These are phyloP conservation scores for Sicyos baderoa DNA, from an alignment of 306 rosid species.

Conservation along the genomic window DNA sequence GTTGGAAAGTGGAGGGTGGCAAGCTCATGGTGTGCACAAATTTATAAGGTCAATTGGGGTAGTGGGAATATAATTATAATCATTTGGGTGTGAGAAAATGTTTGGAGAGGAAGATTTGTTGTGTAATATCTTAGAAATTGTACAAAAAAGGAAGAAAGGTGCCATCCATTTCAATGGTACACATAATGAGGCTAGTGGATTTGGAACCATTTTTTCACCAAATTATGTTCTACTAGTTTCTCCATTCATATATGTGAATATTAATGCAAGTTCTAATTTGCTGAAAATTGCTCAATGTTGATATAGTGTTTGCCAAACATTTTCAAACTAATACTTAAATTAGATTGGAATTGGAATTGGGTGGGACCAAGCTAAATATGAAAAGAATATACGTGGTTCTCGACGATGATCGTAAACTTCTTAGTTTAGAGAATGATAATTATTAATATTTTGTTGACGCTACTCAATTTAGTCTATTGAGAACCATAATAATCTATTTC, in stretches of 20 bases:
- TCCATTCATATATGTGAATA: constrained; percentile 7
- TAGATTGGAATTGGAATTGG: too few relatives aligned
- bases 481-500: not conserved
- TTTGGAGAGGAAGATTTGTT: not conserved
- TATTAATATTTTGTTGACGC: not conserved
- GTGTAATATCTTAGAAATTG: not conserved
- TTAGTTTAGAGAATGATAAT: not conserved
- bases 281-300: too few relatives aligned
- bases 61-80: constrained; percentile 17
- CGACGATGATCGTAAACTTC: not conserved
- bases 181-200: constrained; percentile 7
- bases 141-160: not conserved
- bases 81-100: not conserved
- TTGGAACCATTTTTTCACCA: not conserved
- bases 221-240: constrained; percentile 1
- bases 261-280: not conserved
- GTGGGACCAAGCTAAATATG: too few relatives aligned
- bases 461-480: not conserved
- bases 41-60: not conserved
- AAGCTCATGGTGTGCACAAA: constrained; percentile 10
- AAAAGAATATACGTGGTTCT: too few relatives aligned
- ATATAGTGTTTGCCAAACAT: too few relatives aligned
- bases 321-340: too few relatives aligned
- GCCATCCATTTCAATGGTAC: constrained; percentile 6
- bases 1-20: constrained; percentile 18